These are phyloP conservation scores for Suhomyces coccinellae DNA, from an alignment of 1,139 yeast genomes.

Conservation along the genomic window DNA sequence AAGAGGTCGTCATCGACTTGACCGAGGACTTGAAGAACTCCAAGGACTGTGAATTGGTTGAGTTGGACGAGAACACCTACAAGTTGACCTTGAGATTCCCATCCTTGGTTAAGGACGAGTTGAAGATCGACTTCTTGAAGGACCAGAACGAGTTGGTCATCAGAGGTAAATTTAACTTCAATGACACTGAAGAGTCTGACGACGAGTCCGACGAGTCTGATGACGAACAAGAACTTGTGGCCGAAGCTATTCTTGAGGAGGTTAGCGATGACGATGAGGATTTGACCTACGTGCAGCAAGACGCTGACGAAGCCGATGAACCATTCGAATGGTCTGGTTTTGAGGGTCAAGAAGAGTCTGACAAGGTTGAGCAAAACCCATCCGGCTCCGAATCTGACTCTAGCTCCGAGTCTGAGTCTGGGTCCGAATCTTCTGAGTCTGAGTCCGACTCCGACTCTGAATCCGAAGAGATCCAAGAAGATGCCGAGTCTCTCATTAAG, in stretches of 20 bases:
- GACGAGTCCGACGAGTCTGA: not conserved
- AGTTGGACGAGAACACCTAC: constrained; percentile 42
- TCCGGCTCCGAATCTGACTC: constrained; percentile 14
- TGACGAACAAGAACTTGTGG: constrained; percentile 6
- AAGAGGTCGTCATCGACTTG: constrained; percentile 44
- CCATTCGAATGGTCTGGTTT: constrained; percentile 16
- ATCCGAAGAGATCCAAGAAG: constrained; percentile 45
- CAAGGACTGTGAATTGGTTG: constrained; percentile 47
- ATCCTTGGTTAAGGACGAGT: constrained; percentile 43
- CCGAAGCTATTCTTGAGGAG: constrained; percentile 12
- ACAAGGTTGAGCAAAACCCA: constrained; percentile 9
- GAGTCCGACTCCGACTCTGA: constrained; percentile 18
- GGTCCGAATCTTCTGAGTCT: constrained; percentile 14
- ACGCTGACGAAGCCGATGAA: constrained; percentile 12
- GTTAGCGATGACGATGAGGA: constrained; percentile 12
- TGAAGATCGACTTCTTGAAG: constrained; percentile 44
- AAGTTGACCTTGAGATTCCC: constrained; percentile 48
- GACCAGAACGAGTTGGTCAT: constrained; percentile 45
- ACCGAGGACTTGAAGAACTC: constrained; percentile 45
- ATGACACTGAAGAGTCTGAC: constrained; percentile 21
- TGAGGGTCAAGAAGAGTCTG: constrained; percentile 14
- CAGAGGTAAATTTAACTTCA: constrained; percentile 44
- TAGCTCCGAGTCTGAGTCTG: constrained; percentile 18
- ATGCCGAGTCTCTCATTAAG: constrained; percentile 39
- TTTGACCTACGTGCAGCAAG: constrained; percentile 11